A percentile compares a stretch with the other conserved stretches of the same genome.
phyloP scores from a whole-genome alignment of 2,329 filamentous ascomycete genomes.

The Aquanectria penicillioides region DNA sequence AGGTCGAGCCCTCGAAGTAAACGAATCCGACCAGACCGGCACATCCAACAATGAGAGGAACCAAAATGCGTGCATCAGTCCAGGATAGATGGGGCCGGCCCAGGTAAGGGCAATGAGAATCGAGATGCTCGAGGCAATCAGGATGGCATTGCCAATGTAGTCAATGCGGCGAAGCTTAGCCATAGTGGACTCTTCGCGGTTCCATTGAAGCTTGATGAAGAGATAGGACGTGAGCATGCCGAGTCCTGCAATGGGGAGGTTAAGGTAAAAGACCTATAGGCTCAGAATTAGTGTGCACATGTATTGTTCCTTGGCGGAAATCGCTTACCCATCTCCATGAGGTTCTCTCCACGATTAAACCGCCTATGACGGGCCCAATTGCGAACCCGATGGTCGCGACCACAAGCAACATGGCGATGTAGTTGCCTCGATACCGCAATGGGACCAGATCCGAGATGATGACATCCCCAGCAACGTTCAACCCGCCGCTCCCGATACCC shows the following conservation, averaged over 20 bases:
- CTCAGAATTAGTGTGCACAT: neutral
- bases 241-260: constrained; percentile 51
- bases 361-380: constrained; percentile 47
- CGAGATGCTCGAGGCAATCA: constrained; percentile 51
- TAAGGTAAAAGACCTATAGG: constrained; percentile 54
- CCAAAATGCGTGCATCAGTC: constrained; percentile 50
- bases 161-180: constrained; percentile 53
- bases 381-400: constrained; percentile 48
- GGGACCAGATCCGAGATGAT: constrained; percentile 59
- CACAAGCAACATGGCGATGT: constrained; percentile 47
- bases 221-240: constrained; percentile 44
- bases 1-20: constrained; percentile 32
- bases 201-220: constrained; percentile 51
- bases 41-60: constrained; percentile 49
- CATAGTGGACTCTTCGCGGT: constrained; percentile 31
- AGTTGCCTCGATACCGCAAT: constrained; percentile 57
- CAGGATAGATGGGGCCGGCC: constrained; percentile 55
- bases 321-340: constrained; percentile 52
- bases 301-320: accelerated
- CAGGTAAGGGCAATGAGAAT: constrained; percentile 56
- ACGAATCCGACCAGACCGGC: constrained; percentile 30
- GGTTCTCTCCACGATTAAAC: constrained; percentile 38
- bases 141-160: constrained; percentile 53
- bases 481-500: constrained; percentile 48
- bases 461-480: constrained; percentile 46